phyloP scores from a whole-genome alignment of 78 protist genomes.

The Chrysochromulina tobinii region DNA sequence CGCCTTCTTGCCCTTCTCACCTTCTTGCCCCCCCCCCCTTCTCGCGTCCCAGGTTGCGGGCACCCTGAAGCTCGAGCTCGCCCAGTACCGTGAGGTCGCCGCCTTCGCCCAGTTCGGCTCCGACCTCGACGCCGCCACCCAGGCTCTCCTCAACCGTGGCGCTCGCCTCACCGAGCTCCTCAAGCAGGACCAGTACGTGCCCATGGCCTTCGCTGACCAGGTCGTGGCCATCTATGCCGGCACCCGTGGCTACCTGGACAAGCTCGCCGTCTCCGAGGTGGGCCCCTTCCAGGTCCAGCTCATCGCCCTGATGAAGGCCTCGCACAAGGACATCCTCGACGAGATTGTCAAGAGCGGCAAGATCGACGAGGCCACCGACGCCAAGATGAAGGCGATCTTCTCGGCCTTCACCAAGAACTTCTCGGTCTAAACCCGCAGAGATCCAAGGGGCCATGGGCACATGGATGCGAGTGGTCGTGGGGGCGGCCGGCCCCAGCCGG shows the following conservation, averaged over 20 bases:
- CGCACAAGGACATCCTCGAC: slow-evolving; percentile 35
- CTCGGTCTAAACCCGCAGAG: neutral
- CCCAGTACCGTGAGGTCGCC: slow-evolving; percentile 85
- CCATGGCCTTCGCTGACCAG: slow-evolving; percentile 57
- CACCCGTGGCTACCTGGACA: slow-evolving; percentile 71
- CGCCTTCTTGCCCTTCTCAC: too few species aligned
- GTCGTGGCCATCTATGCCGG: slow-evolving; percentile 63
- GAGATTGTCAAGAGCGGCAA: slow-evolving; percentile 19
- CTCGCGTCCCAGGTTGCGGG: slow-evolving; percentile 50
- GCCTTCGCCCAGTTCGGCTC: slow-evolving; percentile 84
- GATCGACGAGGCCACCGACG: neutral
- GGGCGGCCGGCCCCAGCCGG: slow-evolving; percentile 63
- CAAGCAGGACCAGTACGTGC: slow-evolving; percentile 69
- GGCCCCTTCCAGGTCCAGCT: slow-evolving; percentile 25
- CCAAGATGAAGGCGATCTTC: slow-evolving; percentile 23
- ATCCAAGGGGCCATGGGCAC: slow-evolving; percentile 52
- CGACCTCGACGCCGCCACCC: slow-evolving; percentile 73
- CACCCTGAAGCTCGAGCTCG: slow-evolving; percentile 72
- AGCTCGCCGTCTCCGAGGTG: slow-evolving; percentile 38
- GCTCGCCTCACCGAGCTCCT: slow-evolving; percentile 58
- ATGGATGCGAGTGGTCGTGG: slow-evolving; percentile 69
- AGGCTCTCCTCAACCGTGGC: slow-evolving; percentile 65
- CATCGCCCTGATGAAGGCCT: slow-evolving; percentile 21
- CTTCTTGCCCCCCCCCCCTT: too few species aligned
- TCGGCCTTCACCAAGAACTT: slow-evolving; percentile 20